A percentile compares a stretch with the other conserved stretches of the same genome.
Conservation (phyloP, 257 asterid genomes). For the Solanum clarkiae region DNA sequence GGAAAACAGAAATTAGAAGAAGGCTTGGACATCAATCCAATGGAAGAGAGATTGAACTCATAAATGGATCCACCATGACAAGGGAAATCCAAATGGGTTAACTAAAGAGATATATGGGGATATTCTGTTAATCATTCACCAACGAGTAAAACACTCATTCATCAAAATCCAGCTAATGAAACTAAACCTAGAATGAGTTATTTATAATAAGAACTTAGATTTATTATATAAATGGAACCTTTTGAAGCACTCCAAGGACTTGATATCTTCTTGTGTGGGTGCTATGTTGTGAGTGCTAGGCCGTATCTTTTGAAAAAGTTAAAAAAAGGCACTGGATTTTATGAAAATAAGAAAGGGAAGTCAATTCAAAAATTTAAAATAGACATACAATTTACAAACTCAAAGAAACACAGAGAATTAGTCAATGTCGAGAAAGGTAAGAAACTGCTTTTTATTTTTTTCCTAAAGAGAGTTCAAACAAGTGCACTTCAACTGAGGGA, state of each 20-base stretch:
- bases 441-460: not conserved
- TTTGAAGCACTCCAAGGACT: not conserved
- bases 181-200: not conserved
- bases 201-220: not conserved
- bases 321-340: not conserved
- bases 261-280: not conserved
- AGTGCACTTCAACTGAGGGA: not conserved
- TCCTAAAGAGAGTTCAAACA: not conserved
- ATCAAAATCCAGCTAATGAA: not conserved
- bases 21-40: not conserved
- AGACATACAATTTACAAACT: not conserved
- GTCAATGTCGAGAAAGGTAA: not conserved
- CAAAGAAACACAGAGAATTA: not conserved
- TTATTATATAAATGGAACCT: not conserved
- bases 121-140: not conserved
- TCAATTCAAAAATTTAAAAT: not conserved
- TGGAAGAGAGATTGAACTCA: not conserved
- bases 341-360: not conserved
- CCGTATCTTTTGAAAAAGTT: not conserved
- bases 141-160: not conserved
- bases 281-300: not conserved
- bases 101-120: not conserved
- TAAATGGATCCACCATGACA: not conserved
- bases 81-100: not conserved
- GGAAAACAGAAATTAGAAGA: not conserved